Evolutionary conservation across 352 stramenopile species (phyloP).

Genomic region (Phytopythium chamaehyphon): DNA sequence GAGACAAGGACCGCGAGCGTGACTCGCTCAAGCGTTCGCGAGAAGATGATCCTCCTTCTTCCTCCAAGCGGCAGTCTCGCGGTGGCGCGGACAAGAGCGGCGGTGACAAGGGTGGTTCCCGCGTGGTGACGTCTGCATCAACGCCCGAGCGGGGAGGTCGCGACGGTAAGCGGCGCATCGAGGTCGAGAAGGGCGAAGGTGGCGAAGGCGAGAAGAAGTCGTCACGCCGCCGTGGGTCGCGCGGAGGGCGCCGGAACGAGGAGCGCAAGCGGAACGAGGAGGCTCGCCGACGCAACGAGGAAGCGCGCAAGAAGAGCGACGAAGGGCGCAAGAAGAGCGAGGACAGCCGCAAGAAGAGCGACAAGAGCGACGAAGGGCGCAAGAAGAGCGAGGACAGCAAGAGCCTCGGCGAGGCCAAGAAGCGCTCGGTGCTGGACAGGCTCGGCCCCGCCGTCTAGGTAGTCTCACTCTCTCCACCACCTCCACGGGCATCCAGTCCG

Average conservation of each 20-base stretch:
- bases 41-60: constrained; percentile 14
- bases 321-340: constrained; percentile 8
- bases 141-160: constrained; percentile 21
- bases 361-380: constrained; percentile 22
- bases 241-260: constrained; percentile 21
- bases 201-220: constrained; percentile 10
- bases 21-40: not conserved
- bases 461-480: not conserved
- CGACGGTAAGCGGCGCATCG: constrained; percentile 50
- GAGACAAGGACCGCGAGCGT: constrained; percentile 4
- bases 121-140: constrained; percentile 43
- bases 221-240: constrained; percentile 6
- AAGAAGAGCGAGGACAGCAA: constrained; percentile 16
- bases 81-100: constrained; percentile 15
- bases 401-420: constrained; percentile 65
- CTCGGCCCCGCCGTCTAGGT: constrained; percentile 62
- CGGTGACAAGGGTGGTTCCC: constrained; percentile 17
- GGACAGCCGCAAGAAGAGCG: constrained; percentile 31
- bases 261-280: constrained; percentile 9
- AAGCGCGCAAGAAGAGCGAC: not conserved
- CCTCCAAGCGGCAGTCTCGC: constrained; percentile 25
- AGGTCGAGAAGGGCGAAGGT: constrained; percentile 24
- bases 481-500: too few relatives aligned
- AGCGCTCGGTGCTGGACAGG: constrained; percentile 78
- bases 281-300: not conserved